These are phyloP conservation scores for Scheffersomyces amazonensis DNA, from an alignment of 805 yeast genomes.

Conservation along the genomic window DNA sequence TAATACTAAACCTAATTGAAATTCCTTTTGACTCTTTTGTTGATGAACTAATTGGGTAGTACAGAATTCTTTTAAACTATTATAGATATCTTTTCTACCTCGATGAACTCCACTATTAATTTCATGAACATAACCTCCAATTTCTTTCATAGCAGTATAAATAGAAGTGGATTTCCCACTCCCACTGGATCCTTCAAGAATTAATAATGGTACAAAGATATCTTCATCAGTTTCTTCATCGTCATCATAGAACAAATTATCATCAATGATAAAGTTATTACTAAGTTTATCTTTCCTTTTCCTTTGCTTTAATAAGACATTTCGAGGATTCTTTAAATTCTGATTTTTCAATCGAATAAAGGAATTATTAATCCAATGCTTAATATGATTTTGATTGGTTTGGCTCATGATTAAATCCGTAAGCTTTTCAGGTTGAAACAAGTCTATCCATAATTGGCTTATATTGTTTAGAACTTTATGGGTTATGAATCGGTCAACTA, in stretches of 20 bases:
- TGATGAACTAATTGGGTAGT: conserved; percentile 77
- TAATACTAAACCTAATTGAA: conserved; percentile 65
- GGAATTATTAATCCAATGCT: conserved; percentile 40
- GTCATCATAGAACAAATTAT: conserved; percentile 11
- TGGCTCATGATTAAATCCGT: conserved; percentile 32
- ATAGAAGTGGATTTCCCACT: conserved; percentile 77
- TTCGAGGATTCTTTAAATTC: conserved; percentile 30
- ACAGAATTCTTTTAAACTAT: conserved; percentile 70
- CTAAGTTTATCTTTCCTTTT: conserved; percentile 15
- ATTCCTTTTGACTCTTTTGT: conserved; percentile 17
- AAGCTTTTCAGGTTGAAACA: conserved; percentile 38
- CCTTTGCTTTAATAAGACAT: conserved; percentile 22
- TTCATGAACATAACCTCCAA: conserved; percentile 76
- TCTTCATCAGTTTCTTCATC: conserved; percentile 31
- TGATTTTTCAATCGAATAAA: conserved; percentile 32
- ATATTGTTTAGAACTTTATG: background rate
- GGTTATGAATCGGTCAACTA: conserved; percentile 7
- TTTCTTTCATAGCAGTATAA: conserved; percentile 59
- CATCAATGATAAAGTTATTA: conserved; percentile 40
- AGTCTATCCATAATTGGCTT: conserved; percentile 39
- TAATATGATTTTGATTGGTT: conserved; percentile 18
- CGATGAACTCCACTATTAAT: conserved; percentile 73
- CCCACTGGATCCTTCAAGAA: conserved; percentile 69
- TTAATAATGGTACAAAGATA: conserved; percentile 57
- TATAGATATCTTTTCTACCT: conserved; percentile 65